A percentile compares a stretch with the other conserved stretches of the same genome.
Conservation (phyloP, 306 rosid genomes). For the Cucurbita maxima region DNA sequence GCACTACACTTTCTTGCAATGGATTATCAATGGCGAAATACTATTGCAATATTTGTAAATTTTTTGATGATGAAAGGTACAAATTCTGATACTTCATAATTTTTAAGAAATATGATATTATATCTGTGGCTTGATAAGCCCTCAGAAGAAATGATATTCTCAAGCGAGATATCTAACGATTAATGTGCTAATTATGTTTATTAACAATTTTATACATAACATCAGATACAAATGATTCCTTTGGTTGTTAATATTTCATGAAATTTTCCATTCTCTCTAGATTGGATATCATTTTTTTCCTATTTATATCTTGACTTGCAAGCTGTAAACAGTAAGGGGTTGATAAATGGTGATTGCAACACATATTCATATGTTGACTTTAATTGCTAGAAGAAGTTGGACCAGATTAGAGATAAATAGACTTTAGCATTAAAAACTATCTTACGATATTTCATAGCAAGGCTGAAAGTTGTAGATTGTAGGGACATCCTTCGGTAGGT, state of each 20-base stretch:
- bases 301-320: background rate
- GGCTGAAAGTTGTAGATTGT: background rate
- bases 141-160: background rate
- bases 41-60: slow-evolving; percentile 82
- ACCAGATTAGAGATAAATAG: background rate
- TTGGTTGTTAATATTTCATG: background rate
- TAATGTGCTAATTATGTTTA: background rate
- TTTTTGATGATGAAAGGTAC: slow-evolving; percentile 96
- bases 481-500: too few species aligned
- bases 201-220: background rate
- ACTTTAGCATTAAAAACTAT: background rate
- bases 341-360: background rate
- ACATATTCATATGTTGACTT: background rate
- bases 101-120: background rate
- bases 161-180: background rate
- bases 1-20: slow-evolving; percentile 76
- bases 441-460: background rate
- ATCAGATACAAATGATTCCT: background rate
- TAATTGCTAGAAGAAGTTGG: background rate
- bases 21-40: slow-evolving; percentile 79
- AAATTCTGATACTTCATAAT: background rate
- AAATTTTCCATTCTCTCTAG: background rate
- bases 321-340: background rate
- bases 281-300: background rate
- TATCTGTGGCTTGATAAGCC: background rate